These are phyloP conservation scores for Fagopyrum esculentum DNA, from an alignment of 148 eudicot species.

Conservation along the genomic window DNA sequence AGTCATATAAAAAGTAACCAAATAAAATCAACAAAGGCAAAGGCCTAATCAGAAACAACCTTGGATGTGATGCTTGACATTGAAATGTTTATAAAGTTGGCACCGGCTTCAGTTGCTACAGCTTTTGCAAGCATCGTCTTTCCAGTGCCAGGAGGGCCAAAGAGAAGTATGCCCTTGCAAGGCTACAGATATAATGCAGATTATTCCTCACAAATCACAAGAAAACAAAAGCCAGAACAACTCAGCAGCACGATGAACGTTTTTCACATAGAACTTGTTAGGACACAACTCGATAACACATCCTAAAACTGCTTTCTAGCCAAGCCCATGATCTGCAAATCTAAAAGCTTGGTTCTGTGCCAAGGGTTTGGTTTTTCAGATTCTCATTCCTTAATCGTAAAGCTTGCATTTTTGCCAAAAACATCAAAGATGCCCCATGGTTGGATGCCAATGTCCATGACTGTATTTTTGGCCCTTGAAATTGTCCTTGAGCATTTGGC, in stretches of 20 bases:
- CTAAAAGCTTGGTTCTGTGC: not conserved
- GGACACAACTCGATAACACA: not conserved
- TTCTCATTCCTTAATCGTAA: not conserved
- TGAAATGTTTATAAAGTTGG: constrained; percentile 93
- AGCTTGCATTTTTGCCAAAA: not conserved
- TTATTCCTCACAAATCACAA: not conserved
- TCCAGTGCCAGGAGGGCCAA: constrained; percentile 99
- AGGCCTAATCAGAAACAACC: constrained; percentile 26
- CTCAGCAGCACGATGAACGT: not conserved
- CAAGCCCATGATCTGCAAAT: not conserved
- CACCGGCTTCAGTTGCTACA: constrained; percentile 99
- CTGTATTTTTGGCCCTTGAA: not conserved
- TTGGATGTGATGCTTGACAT: constrained; percentile 98
- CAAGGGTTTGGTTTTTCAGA: not conserved
- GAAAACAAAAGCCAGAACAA: not conserved
- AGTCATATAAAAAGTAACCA: constrained; percentile 14
- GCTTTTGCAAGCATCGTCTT: constrained; percentile 99
- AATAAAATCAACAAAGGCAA: constrained; percentile 9
- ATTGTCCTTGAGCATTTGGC: not conserved
- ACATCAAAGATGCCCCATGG: not conserved
- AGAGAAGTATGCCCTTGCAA: constrained; percentile 93
- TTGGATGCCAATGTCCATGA: not conserved
- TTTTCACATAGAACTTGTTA: not conserved
- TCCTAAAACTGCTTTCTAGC: not conserved
- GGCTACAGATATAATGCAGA: constrained; percentile 50